Conservation (phyloP, 2,329 filamentous ascomycete genomes). For the Colletotrichum filicis region DNA sequence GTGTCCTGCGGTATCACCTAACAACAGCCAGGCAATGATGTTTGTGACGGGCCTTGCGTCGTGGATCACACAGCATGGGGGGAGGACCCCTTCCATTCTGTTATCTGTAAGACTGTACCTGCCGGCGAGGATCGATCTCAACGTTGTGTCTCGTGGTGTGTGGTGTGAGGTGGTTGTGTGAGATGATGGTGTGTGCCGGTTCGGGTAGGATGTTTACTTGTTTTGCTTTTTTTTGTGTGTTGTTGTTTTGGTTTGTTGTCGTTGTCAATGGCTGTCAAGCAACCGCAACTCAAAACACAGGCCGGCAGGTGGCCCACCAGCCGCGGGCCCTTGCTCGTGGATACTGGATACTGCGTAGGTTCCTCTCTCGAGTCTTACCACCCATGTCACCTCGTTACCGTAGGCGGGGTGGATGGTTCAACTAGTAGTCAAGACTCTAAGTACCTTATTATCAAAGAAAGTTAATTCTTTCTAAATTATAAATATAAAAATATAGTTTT, state of each 20-base stretch:
- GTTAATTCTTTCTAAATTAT: too few species aligned
- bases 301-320: slow-evolving; percentile 1
- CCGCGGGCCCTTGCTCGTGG: not conserved
- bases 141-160: not conserved
- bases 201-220: slow-evolving; percentile 30
- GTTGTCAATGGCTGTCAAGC: slow-evolving; percentile 1
- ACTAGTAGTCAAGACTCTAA: not conserved
- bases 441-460: too few species aligned
- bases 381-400: slow-evolving; percentile 25
- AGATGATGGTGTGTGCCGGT: slow-evolving; percentile 1
- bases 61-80: not conserved
- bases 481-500: too few species aligned
- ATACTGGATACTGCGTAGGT: not conserved
- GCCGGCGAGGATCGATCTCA: not conserved
- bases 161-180: not conserved
- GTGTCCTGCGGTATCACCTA: slow-evolving; percentile 15
- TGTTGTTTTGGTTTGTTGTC: slow-evolving; percentile 11
- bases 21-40: not conserved
- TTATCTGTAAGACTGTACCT: not conserved
- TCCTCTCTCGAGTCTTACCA: not conserved
- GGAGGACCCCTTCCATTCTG: not conserved
- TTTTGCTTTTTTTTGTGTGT: slow-evolving; percentile 3
- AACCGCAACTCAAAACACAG: slow-evolving; percentile 21
- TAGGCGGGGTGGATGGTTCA: not conserved
- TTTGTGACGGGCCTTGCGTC: slow-evolving; percentile 14